These are phyloP conservation scores for Beauveria asiatica DNA, from an alignment of 2,329 filamentous ascomycete genomes.

Conservation along the genomic window DNA sequence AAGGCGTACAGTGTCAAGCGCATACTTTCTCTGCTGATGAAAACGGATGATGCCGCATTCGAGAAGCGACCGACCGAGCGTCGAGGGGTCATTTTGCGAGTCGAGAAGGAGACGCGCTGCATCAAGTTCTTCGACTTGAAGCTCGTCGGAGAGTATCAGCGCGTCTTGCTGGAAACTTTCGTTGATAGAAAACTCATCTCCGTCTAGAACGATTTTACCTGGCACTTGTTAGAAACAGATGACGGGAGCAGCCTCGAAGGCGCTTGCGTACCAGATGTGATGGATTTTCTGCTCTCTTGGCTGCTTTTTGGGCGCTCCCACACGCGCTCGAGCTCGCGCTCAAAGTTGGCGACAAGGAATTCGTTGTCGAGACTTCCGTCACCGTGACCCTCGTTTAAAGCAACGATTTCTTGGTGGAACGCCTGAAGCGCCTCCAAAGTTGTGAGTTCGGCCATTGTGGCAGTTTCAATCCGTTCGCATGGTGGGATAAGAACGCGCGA, in stretches of 20 bases:
- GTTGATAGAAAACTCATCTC: slow-evolving; percentile 72
- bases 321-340: slow-evolving; percentile 61
- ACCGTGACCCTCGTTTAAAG: slow-evolving; percentile 60
- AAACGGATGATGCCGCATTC: slow-evolving; percentile 79
- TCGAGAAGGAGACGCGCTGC: slow-evolving; percentile 70
- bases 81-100: slow-evolving; percentile 58
- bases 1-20: slow-evolving; percentile 76
- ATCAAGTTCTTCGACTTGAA: slow-evolving; percentile 84
- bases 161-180: slow-evolving; percentile 78
- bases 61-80: slow-evolving; percentile 63
- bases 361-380: slow-evolving; percentile 58
- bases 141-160: slow-evolving; percentile 74
- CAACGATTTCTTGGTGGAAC: slow-evolving; percentile 77
- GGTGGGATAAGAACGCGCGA: slow-evolving; percentile 17
- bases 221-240: slow-evolving; percentile 13
- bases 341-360: slow-evolving; percentile 61
- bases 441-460: slow-evolving; percentile 63
- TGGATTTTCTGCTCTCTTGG: slow-evolving; percentile 61
- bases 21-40: slow-evolving; percentile 73
- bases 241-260: background rate
- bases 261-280: slow-evolving; percentile 51
- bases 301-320: slow-evolving; percentile 69
- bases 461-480: slow-evolving; percentile 38
- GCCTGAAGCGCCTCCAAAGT: slow-evolving; percentile 70
- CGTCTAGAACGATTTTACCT: slow-evolving; percentile 70